Conservation (phyloP, 345 rosid species). For the Populus deltoides region DNA sequence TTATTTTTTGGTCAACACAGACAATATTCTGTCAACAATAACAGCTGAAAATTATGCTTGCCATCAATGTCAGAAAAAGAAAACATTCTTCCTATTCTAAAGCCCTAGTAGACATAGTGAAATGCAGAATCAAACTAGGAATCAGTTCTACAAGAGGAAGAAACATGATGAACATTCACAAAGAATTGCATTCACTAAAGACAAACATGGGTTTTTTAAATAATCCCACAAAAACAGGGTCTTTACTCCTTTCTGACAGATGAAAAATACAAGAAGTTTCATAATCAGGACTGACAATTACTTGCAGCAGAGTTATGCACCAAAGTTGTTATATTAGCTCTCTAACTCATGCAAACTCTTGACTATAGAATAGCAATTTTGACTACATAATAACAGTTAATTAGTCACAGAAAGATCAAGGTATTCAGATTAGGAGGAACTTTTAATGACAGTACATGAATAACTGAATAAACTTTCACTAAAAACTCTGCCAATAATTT, state of each 20-base stretch:
- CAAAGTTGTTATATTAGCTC: not conserved
- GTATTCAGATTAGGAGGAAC: not conserved
- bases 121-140: not conserved
- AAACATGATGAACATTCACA: not conserved
- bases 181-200: not conserved
- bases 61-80: not conserved
- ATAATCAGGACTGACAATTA: too few species aligned
- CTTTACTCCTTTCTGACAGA: not conserved
- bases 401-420: not conserved
- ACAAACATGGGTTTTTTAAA: not conserved
- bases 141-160: not conserved
- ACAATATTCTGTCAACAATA: not conserved
- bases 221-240: not conserved
- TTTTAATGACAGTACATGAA: not conserved
- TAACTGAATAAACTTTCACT: not conserved
- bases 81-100: not conserved
- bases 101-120: not conserved
- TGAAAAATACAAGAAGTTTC: not conserved
- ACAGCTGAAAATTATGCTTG: not conserved
- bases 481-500: not conserved
- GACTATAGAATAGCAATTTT: not conserved
- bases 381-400: not conserved
- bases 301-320: not conserved
- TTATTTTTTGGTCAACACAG: not conserved
- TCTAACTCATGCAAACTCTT: not conserved